These are phyloP conservation scores for Zymoseptoria crescenta DNA, from an alignment of 2,329 filamentous ascomycete genomes.

Conservation along the genomic window DNA sequence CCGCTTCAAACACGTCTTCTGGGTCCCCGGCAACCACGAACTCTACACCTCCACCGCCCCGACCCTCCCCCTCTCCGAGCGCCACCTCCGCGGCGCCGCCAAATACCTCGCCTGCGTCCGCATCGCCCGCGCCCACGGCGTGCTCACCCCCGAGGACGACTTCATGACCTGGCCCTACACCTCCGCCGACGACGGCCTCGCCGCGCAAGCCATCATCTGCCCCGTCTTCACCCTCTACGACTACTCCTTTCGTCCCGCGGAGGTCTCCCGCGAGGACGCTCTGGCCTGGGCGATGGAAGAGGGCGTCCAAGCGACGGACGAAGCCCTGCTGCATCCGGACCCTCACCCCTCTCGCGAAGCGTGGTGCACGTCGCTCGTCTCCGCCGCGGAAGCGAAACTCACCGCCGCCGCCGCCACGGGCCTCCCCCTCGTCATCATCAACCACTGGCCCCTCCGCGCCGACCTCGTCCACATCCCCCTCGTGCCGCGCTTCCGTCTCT, in stretches of 20 bases:
- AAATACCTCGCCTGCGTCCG: conserved; percentile 50
- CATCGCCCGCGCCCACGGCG: conserved; percentile 45
- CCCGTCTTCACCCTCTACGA: conserved; percentile 55
- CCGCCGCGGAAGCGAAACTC: conserved; percentile 33
- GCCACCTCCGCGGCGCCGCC: conserved; percentile 39
- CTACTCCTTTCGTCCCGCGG: conserved; percentile 48
- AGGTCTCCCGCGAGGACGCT: conserved; percentile 43
- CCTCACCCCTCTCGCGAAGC: conserved; percentile 38
- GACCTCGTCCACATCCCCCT: conserved; percentile 37
- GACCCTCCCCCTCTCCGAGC: conserved; percentile 25
- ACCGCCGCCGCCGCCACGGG: conserved; percentile 24
- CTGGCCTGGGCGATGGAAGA: conserved; percentile 40
- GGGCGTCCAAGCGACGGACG: conserved; percentile 40
- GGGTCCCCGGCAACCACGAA: conserved; percentile 53
- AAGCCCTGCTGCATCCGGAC: conserved; percentile 39
- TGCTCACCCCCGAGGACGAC: conserved; percentile 51
- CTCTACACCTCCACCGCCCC: conserved; percentile 45
- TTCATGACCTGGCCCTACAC: conserved; percentile 41
- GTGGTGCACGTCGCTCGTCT: conserved; percentile 38
- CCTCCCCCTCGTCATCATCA: conserved; percentile 35
- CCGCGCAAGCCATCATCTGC: conserved; percentile 43
- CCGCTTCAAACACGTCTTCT: conserved; percentile 43
- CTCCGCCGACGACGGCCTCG: conserved; percentile 39
- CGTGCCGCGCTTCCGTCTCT: conserved; percentile 39
- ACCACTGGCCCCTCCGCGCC: conserved; percentile 41